phyloP scores from a whole-genome alignment of 2,329 filamentous ascomycete species.

The Talaromyces amestolkiae region DNA sequence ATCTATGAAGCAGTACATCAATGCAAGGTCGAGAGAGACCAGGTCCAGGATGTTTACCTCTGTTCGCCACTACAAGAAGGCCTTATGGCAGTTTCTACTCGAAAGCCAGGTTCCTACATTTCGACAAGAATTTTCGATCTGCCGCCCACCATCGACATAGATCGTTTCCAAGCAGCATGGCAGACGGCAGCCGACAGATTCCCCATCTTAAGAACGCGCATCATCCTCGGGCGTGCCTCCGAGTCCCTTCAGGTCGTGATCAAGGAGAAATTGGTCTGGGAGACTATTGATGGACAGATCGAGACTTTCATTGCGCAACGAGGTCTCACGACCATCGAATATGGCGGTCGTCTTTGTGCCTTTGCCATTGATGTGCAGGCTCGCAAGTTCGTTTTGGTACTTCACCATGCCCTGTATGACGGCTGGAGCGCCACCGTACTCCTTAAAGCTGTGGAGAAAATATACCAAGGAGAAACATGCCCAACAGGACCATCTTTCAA shows the following conservation, averaged over 20 bases:
- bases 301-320: conserved; percentile 28
- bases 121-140: conserved; percentile 32
- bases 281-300: neutral
- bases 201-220: conserved; percentile 42
- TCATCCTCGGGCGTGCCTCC: conserved; percentile 25
- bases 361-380: conserved; percentile 34
- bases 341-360: conserved; percentile 36
- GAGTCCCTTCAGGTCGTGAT: conserved; percentile 31
- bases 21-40: neutral
- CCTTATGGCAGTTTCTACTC: conserved; percentile 30
- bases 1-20: neutral
- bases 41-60: neutral
- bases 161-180: conserved; percentile 18
- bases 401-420: conserved; percentile 8
- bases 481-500: conserved; percentile 16
- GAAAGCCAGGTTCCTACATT: conserved; percentile 37
- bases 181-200: conserved; percentile 14
- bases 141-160: conserved; percentile 25
- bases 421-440: conserved; percentile 17
- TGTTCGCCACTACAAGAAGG: conserved; percentile 1
- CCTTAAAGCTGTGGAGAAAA: conserved; percentile 12
- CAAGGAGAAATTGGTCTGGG: conserved; percentile 23
- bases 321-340: conserved; percentile 22
- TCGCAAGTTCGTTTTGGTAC: conserved; percentile 26
- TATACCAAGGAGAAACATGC: conserved; percentile 19